Evolutionary conservation across 306 rosid species (phyloP).

Genomic region (Gillenia trifoliata): DNA sequence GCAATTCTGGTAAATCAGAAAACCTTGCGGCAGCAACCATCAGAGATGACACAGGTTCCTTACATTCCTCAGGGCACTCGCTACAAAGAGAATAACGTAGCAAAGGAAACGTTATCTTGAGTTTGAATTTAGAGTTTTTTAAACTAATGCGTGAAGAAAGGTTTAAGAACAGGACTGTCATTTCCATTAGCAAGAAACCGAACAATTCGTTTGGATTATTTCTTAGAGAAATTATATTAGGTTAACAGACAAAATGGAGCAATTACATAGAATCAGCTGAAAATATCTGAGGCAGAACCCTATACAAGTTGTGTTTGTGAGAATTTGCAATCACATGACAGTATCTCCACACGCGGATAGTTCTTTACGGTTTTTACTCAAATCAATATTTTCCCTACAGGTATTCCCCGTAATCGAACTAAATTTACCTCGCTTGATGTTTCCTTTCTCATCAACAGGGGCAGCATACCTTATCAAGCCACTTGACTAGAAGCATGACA

Average conservation of each 20-base stretch:
- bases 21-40: slow-evolving; percentile 90
- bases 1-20: slow-evolving; percentile 95
- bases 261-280: neutral
- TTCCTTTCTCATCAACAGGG: neutral
- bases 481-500: neutral
- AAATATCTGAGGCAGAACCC: neutral
- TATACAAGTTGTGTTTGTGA: neutral
- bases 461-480: neutral
- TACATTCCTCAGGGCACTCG: slow-evolving; percentile 91
- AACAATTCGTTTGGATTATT: neutral
- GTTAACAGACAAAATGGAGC: neutral
- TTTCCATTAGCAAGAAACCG: neutral
- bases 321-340: neutral
- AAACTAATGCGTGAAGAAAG: neutral
- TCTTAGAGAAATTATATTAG: neutral
- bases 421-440: neutral
- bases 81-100: slow-evolving; percentile 36
- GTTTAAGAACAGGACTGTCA: neutral
- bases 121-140: neutral
- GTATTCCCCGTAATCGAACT: neutral
- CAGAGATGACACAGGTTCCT: slow-evolving; percentile 72
- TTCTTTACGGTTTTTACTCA: neutral
- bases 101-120: slow-evolving; percentile 9
- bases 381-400: neutral
- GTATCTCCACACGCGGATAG: neutral